Conservation (phyloP, 345 rosid genomes). For the Aquilaria yunnanensis region DNA sequence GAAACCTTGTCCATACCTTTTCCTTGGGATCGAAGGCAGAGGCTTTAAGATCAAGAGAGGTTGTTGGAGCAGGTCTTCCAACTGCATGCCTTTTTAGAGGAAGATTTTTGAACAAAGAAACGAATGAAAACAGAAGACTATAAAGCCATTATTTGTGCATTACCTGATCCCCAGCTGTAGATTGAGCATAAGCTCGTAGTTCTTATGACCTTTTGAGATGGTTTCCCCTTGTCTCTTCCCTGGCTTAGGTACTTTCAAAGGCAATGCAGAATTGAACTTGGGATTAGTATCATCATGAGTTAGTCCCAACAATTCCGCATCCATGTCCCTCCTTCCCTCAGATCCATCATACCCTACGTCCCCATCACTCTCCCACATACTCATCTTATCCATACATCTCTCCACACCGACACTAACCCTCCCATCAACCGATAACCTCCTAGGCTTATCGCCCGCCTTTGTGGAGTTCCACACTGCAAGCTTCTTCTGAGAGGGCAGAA, state of each 20-base stretch:
- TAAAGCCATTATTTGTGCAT: neutral
- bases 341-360: constrained; percentile 25
- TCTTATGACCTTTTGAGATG: constrained; percentile 80
- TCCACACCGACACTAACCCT: constrained; percentile 78
- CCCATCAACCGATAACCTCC: constrained; percentile 78
- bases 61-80: constrained; percentile 71
- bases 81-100: constrained; percentile 59
- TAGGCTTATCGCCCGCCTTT: constrained; percentile 48
- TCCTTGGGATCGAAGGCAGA: constrained; percentile 94
- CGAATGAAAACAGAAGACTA: constrained; percentile 12
- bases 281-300: constrained; percentile 30
- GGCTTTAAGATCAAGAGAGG: constrained; percentile 71
- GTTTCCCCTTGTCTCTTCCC: constrained; percentile 86
- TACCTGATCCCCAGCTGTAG: constrained; percentile 67
- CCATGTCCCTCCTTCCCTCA: constrained; percentile 27
- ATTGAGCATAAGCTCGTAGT: constrained; percentile 95
- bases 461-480: constrained; percentile 77
- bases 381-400: constrained; percentile 61
- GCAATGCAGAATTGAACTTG: constrained; percentile 20
- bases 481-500: constrained; percentile 88
- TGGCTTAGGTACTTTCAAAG: constrained; percentile 57
- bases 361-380: constrained; percentile 49
- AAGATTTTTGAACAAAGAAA: too few relatives aligned
- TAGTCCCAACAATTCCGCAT: constrained; percentile 40
- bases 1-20: constrained; percentile 91